Conservation (phyloP, 768 basidiomycete species). For the Clavaria fumosa region DNA sequence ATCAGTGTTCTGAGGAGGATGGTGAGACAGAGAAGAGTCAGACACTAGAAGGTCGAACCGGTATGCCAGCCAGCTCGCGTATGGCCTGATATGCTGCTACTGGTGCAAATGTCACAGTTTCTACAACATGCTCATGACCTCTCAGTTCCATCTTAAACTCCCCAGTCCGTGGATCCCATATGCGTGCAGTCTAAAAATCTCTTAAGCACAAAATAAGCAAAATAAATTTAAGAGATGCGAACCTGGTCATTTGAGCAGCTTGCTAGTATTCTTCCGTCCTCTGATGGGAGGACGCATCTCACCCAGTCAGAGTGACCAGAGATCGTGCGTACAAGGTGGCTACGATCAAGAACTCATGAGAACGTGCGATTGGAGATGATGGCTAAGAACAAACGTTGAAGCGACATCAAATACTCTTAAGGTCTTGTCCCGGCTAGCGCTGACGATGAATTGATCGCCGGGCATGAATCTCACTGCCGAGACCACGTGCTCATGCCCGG, state of each 20-base stretch:
- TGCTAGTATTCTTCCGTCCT: constrained; percentile 58
- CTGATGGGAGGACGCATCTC: constrained; percentile 45
- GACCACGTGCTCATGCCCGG: constrained; percentile 85
- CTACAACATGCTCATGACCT: constrained; percentile 80
- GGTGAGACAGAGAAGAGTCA: constrained; percentile 4
- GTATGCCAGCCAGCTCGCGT: constrained; percentile 58
- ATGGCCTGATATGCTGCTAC: constrained; percentile 59
- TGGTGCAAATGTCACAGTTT: constrained; percentile 71
- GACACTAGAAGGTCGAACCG: constrained; percentile 27
- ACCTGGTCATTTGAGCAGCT: constrained; percentile 87
- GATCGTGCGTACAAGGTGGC: constrained; percentile 30
- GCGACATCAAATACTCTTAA: constrained; percentile 80
- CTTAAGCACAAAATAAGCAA: constrained; percentile 11
- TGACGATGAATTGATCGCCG: constrained; percentile 69
- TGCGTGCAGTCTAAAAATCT: constrained; percentile 46
- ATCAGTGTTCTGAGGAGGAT: constrained; percentile 31
- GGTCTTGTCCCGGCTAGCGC: constrained; percentile 76
- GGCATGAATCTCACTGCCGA: constrained; percentile 79
- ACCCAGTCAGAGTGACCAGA: constrained; percentile 73
- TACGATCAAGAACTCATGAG: too few species aligned
- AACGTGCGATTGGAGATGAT: too few species aligned
- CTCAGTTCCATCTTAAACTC: constrained; percentile 71
- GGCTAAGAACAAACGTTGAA: constrained; percentile 44
- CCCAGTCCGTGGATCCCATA: constrained; percentile 61
- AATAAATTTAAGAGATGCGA: constrained; percentile 13